phyloP scores from a whole-genome alignment of 1,284 basidiomycete species.

The Moniliella sp. region DNA sequence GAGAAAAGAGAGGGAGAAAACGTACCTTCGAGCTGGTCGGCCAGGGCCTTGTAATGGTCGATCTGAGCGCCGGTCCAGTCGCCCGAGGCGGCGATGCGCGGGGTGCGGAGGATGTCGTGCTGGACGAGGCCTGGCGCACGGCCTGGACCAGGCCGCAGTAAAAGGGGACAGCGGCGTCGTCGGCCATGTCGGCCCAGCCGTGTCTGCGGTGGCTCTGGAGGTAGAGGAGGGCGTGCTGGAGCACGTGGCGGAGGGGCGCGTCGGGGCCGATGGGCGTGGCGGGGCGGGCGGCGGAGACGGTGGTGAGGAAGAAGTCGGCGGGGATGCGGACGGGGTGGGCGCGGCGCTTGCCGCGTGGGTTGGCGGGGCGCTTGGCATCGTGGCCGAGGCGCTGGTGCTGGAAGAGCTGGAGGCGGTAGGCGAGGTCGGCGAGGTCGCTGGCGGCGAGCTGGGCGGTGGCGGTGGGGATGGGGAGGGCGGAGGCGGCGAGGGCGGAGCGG shows the following conservation, averaged over 20 bases:
- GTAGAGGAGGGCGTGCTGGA: not conserved
- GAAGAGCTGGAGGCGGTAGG: slow-evolving; percentile 15
- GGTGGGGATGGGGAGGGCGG: slow-evolving; percentile 1
- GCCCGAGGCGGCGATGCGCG: not conserved
- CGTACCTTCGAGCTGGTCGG: not conserved
- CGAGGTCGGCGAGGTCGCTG: slow-evolving; percentile 5
- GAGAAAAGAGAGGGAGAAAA: too few species aligned
- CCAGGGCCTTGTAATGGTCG: not conserved
- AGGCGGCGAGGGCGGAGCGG: slow-evolving; percentile 1
- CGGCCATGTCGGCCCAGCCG: slow-evolving; percentile 1
- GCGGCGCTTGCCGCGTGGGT: slow-evolving; percentile 7
- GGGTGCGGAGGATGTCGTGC: not conserved
- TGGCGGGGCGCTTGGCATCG: slow-evolving; percentile 10
- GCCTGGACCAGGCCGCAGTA: too few species aligned
- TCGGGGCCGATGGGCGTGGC: not conserved
- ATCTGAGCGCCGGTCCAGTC: not conserved
- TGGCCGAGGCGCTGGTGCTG: slow-evolving; percentile 22
- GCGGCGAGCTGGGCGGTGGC: slow-evolving; percentile 1
- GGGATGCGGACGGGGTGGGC: slow-evolving; percentile 21
- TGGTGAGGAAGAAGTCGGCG: slow-evolving; percentile 15
- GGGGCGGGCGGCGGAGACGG: slow-evolving; percentile 9
- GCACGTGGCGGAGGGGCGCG: not conserved
- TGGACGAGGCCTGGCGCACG: not conserved
- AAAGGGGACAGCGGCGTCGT: too few species aligned
- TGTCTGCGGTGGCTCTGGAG: not conserved